Conservation (phyloP, 208 protist genomes). For the Naegleria fowleri region DNA sequence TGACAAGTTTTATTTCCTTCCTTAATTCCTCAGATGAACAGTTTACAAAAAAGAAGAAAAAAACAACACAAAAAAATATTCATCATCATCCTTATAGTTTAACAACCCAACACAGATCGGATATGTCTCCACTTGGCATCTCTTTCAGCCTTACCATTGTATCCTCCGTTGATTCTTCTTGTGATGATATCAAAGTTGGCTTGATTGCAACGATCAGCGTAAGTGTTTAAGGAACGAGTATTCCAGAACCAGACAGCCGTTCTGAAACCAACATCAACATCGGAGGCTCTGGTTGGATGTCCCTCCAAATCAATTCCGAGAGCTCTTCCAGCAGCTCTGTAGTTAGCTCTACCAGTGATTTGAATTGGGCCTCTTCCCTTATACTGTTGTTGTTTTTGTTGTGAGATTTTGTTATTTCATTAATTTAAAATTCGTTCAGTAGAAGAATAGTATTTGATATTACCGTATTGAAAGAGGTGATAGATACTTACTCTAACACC, state of each 20-base stretch:
- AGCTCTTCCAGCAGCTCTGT: constrained; percentile 26
- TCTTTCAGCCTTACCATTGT: constrained; percentile 36
- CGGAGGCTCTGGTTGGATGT: neutral
- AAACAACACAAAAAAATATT: too few relatives aligned
- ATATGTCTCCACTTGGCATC: neutral
- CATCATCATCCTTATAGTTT: too few relatives aligned
- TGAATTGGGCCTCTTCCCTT: constrained; percentile 37
- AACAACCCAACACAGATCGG: neutral
- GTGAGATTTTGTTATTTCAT: too few relatives aligned
- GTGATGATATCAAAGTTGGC: constrained; percentile 27
- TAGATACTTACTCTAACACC: too few relatives aligned
- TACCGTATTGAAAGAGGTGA: too few relatives aligned
- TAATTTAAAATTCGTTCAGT: too few relatives aligned
- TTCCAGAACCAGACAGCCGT: constrained; percentile 35
- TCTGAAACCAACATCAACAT: constrained; percentile 22
- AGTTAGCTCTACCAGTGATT: constrained; percentile 36
- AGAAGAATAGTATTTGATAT: too few relatives aligned
- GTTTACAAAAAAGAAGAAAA: too few relatives aligned
- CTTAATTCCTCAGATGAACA: too few relatives aligned
- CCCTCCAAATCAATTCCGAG: constrained; percentile 27
- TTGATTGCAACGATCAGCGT: constrained; percentile 27
- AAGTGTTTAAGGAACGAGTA: neutral
- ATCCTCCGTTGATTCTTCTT: constrained; percentile 34
- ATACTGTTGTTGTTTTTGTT: too few relatives aligned
- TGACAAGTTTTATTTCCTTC: too few relatives aligned